Conservation (phyloP, 768 basidiomycete genomes). For the Termitomyces sp. region DNA sequence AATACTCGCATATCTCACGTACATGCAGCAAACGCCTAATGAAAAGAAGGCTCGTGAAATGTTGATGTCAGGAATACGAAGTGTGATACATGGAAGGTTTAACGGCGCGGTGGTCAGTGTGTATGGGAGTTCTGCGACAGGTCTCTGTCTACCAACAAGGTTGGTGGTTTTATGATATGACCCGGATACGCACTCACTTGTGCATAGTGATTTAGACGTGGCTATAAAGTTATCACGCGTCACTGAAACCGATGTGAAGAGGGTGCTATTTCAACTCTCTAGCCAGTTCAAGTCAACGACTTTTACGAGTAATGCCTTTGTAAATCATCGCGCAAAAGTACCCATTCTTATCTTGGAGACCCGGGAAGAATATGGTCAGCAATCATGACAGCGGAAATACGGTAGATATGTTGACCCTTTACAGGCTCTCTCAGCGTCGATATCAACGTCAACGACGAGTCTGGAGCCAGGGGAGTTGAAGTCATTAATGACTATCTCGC, state of each 20-base stretch:
- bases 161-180: slow-evolving; percentile 23
- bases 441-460: slow-evolving; percentile 57
- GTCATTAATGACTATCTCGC: slow-evolving; percentile 48
- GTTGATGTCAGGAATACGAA: slow-evolving; percentile 41
- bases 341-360: slow-evolving; percentile 63
- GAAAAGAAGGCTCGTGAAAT: slow-evolving; percentile 42
- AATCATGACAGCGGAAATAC: background rate
- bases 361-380: slow-evolving; percentile 29
- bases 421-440: slow-evolving; percentile 57
- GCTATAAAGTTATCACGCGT: slow-evolving; percentile 20
- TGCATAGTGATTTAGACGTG: slow-evolving; percentile 30
- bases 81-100: slow-evolving; percentile 39
- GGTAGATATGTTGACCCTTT: background rate
- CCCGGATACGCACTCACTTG: background rate
- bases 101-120: slow-evolving; percentile 39
- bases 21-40: slow-evolving; percentile 44
- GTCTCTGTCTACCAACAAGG: slow-evolving; percentile 58
- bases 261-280: slow-evolving; percentile 43
- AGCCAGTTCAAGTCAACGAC: slow-evolving; percentile 34
- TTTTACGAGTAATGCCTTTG: slow-evolving; percentile 32
- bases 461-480: slow-evolving; percentile 46
- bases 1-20: slow-evolving; percentile 50
- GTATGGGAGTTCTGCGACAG: slow-evolving; percentile 60
- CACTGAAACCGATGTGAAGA: slow-evolving; percentile 30
- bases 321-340: slow-evolving; percentile 32